Base-by-base conservation (phyloP, 192 early-diverging fungal species). In the Polychytrium aggregatum region DNA sequence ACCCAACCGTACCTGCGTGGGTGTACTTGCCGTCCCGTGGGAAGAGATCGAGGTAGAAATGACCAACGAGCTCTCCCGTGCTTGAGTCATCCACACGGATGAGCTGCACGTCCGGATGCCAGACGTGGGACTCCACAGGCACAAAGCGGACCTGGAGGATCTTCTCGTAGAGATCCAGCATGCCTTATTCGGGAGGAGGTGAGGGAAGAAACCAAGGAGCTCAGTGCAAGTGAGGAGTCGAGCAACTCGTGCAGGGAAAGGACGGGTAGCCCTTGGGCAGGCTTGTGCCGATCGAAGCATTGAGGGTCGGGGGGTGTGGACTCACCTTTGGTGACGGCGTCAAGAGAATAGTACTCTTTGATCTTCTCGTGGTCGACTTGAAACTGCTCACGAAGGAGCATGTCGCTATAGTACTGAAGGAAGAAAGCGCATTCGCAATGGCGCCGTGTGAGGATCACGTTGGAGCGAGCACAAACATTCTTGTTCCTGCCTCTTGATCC, bases 91-190 rank as follows among this genome's bases (percentile, higher is more conserved):
- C 65, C 39, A 84, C 82, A 41, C 85, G 83, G 52, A 74, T 85
- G 56, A 84, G 55, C 27, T 78, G 68, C 7, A 89, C 88, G 56
- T 92, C 85, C n/a, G 58, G 58, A 26, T 89, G 87, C 87, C 87
- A 92, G 17, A 74, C 74, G 0, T 63, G 56, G 6, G 67, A 53
- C 34, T 63, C 64, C 8, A 84, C 71, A 59, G 82, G 74, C 26
- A 75, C 69, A 47, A 86, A 85, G 24, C 65, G 63, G 35, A 92
- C 59, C 7, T 74, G 67, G 30, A 92, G 65, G 38, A 92, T 74
- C 40, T 74, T 57, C 54, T 82, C 64, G 62, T 92, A 92, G 24
- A 88, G 78, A 33, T 79, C 64, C 24, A 88, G 64, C 64, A 88
- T 78, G 48, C 75, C 81, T 48, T 65, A n/a, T n/a, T n/a, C n/a